These are phyloP conservation scores for Fraxinus paxiana DNA, from an alignment of 305 asterid genomes.

Conservation along the genomic window DNA sequence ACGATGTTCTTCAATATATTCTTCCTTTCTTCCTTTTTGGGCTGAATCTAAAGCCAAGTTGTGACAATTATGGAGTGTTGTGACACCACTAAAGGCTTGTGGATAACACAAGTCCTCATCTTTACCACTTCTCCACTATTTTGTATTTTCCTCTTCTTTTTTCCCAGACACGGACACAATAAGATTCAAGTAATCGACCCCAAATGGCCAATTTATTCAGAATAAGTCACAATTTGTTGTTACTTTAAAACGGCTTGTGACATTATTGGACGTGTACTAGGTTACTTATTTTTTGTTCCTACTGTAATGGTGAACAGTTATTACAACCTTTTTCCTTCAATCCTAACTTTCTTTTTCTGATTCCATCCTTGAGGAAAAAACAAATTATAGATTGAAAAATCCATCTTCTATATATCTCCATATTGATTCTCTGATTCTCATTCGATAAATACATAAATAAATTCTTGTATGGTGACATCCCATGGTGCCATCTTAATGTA, in stretches of 20 bases:
- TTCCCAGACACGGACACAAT: constrained; percentile 10
- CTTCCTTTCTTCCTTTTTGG: constrained; percentile 17
- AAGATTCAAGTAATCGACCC: neutral
- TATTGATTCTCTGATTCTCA: constrained; percentile 2
- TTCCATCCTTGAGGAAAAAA: neutral
- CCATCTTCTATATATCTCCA: constrained; percentile 11
- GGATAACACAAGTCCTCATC: constrained; percentile 33
- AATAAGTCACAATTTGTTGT: neutral
- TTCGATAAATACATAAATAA: neutral
- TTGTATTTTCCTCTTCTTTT: constrained; percentile 18
- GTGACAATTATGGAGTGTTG: constrained; percentile 16
- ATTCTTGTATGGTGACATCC: constrained; percentile 9
- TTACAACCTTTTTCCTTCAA: neutral
- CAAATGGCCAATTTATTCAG: neutral
- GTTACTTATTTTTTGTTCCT: neutral
- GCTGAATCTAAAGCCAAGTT: constrained; percentile 23
- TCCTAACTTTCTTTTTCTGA: neutral
- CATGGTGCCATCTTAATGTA: constrained; percentile 11
- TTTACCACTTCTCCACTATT: neutral
- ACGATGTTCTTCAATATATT: constrained; percentile 28
- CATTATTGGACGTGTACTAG: neutral
- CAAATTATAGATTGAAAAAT: neutral
- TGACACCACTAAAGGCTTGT: constrained; percentile 22
- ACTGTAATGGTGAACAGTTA: neutral
- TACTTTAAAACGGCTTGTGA: neutral